Evolutionary conservation across 371 early-diverging fungal genomes (phyloP), one percentile per base, ranked within the genome.

Genomic region (Mycotypha africana): DNA sequence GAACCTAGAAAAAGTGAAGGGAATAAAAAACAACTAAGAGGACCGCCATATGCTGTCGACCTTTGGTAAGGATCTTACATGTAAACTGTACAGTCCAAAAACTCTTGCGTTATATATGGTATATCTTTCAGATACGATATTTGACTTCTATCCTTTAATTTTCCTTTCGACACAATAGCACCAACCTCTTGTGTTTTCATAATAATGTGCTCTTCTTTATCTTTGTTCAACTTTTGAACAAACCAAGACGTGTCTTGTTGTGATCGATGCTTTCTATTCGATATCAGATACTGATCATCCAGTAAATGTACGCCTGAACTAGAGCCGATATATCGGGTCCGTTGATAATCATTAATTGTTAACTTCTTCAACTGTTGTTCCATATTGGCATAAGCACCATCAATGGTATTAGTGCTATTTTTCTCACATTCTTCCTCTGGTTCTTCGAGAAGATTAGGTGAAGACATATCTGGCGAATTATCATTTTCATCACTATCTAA

Each of bases 181-280:
- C 14, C 0, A 3, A 60, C 47, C 10, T 55, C 54, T 42, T 62
- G 51, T 3, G 59, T 40, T 35, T 66, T 69, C 19, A 73, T 56
- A 12, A 73, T 50, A 10, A 72, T 53, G 45, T 66, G 67, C 21
- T 69, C 69, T 0, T 64, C 65, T 15, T 54, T 49, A 8, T 69
- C 67, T 4, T 58, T 47, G 15, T 73, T 69, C 0, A 73, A 21
- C 24, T 69, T 68, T 45, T 73, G 65, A 0, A 67, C 39, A 45
- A 63, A 54, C 60, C 57, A 64, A 6, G 45, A 34, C 6, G 61
- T 53, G 2, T 58, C 42, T 9, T 54, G 34, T 0, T 40, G 34
- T 9, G 63, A 14, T 4, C 49, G 50, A 14, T 58, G 58, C n/a
- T 47, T 41, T 36, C 49, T 53, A 23, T 63, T 47, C 1, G 33